These are phyloP conservation scores for Aureobasidium sp. DNA, from an alignment of 2,329 filamentous ascomycete species.

Conservation along the genomic window DNA sequence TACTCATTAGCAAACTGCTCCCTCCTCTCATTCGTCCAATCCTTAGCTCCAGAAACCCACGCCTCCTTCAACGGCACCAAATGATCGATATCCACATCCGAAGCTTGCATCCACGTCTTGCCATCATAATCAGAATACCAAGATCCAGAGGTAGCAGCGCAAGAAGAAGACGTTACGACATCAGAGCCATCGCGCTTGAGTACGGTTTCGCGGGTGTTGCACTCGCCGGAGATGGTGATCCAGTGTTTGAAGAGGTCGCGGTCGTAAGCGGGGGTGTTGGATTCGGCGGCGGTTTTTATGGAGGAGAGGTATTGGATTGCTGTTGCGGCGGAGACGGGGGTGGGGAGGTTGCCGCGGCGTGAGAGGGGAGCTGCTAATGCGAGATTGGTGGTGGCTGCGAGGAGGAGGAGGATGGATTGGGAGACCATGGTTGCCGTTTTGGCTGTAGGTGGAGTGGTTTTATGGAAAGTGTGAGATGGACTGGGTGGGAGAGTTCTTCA, in stretches of 20 bases:
- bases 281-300: conserved; percentile 20
- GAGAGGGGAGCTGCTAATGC: conserved; percentile 19
- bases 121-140: conserved; percentile 72
- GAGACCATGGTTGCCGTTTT: conserved; percentile 15
- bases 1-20: conserved; percentile 50
- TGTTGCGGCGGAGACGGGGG: conserved; percentile 21
- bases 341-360: conserved; percentile 22
- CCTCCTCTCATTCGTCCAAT: conserved; percentile 61
- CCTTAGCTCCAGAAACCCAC: conserved; percentile 56
- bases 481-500: not conserved
- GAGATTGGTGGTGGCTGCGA: conserved; percentile 13
- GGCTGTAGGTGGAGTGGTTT: not conserved
- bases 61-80: conserved; percentile 74
- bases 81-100: conserved; percentile 74
- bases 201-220: conserved; percentile 66
- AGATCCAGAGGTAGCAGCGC: conserved; percentile 53
- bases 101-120: conserved; percentile 56
- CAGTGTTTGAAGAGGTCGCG: conserved; percentile 65
- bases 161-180: conserved; percentile 51
- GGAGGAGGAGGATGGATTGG: conserved; percentile 16
- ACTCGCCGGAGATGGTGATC: conserved; percentile 55
- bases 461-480: not conserved
- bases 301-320: conserved; percentile 20
- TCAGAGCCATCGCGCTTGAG: conserved; percentile 62
- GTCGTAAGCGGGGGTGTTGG: conserved; percentile 42